phyloP scores from a whole-genome alignment of 139 green algal genomes.

The Medakamo hakoo region DNA sequence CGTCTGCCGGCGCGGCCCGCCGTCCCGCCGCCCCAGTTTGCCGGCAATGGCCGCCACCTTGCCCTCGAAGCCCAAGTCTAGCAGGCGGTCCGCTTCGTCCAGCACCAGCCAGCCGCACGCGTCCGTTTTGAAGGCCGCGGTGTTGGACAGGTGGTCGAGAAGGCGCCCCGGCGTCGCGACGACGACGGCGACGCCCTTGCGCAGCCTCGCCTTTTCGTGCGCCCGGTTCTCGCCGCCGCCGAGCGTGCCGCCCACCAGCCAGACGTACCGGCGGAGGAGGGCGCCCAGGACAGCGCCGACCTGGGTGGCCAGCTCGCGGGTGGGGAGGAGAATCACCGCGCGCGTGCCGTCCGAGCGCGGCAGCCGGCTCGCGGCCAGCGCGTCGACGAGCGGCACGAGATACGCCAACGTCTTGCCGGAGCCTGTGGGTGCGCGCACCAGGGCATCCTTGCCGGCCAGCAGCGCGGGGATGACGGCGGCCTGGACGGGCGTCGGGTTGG shows the following conservation, averaged over 20 bases:
- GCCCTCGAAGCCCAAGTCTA: slow-evolving; percentile 86
- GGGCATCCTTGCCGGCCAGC: slow-evolving; percentile 38
- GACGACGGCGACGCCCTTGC: slow-evolving; percentile 75
- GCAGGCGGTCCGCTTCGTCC: slow-evolving; percentile 79
- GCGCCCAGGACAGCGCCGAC: slow-evolving; percentile 21
- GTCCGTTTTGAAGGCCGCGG: slow-evolving; percentile 8
- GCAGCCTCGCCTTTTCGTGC: slow-evolving; percentile 88
- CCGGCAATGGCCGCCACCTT: slow-evolving; percentile 50
- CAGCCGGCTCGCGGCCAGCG: slow-evolving; percentile 39
- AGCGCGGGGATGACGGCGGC: slow-evolving; percentile 29
- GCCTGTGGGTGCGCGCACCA: slow-evolving; percentile 58
- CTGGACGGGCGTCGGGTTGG: slow-evolving; percentile 45
- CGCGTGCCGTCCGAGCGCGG: slow-evolving; percentile 46
- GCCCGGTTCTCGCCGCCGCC: slow-evolving; percentile 69
- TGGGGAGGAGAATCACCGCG: slow-evolving; percentile 67
- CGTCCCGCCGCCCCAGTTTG: slow-evolving; percentile 12
- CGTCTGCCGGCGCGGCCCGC: slow-evolving; percentile 7
- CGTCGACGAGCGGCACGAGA: slow-evolving; percentile 70
- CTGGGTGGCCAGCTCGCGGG: slow-evolving; percentile 55
- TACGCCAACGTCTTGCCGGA: slow-evolving; percentile 87
- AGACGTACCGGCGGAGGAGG: slow-evolving; percentile 25
- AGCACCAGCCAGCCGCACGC: slow-evolving; percentile 61
- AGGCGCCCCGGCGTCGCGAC: slow-evolving; percentile 75
- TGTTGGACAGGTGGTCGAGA: slow-evolving; percentile 86
- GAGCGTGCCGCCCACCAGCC: slow-evolving; percentile 27